Base-by-base conservation (phyloP, 441 rosid genomes). In the Arabidopsis hybrid region DNA sequence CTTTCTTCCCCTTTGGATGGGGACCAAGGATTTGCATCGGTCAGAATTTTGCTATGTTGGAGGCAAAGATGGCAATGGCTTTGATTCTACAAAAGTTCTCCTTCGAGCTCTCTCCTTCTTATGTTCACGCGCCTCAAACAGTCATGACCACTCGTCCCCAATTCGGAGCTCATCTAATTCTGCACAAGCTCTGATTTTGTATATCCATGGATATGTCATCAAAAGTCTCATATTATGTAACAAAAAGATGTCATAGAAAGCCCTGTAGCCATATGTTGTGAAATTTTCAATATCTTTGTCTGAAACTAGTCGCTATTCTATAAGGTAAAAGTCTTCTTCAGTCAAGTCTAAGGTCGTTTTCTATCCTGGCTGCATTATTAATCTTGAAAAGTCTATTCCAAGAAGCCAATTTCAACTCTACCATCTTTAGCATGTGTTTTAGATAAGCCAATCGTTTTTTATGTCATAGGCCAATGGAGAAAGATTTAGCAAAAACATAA, bases 1-100 rank as follows among this genome's bases (percentile, higher is more conserved):
- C 80, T 2, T 85, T 78, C 72, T 79, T 82, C n/a, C 89, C 83
- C 29, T 82, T 83, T 17, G 78, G 84, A 0, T 79, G 81, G 84
- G 85, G 89, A 39, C 87, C 87, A 2, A 78, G 89, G 75, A 84
- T 81, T 10, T 85, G 85, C 66, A 71, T 87, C 1, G 89, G 88
- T 11, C 89, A 83, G 76, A 87, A 78, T 60, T 87, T 85, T 60
- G 78, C 86, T 26, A 4, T 85, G 36, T 29, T 81, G 52, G 89
- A 85, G 75, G 86, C 86, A 18, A 87, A 85, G 73, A 59, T 85
- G 79, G 84, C 80, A 0, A 35, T 87, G 72, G 77, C 83, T 8
- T 76, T 83, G 82, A 74, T 83, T 42, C 71, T 87, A 16, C 84
- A 77, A 40, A 75, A 62, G 35, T 87, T 81, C 79, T 73, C 80